These are phyloP conservation scores for Capsicum pubescens DNA, from an alignment of 257 asterid genomes.

Conservation along the genomic window DNA sequence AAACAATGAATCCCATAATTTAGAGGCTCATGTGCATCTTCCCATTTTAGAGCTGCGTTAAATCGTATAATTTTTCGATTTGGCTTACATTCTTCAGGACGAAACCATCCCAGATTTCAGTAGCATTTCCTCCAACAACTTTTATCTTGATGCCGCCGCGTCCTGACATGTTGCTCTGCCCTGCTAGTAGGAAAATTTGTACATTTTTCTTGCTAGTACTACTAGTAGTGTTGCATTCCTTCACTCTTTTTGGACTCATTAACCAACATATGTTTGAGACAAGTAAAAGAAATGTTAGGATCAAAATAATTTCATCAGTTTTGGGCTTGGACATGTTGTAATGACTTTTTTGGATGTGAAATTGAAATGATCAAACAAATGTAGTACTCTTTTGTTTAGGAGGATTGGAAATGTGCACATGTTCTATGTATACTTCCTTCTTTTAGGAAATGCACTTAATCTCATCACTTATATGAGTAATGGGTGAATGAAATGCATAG, in stretches of 20 bases:
- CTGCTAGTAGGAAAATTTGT: slow-evolving; percentile 72
- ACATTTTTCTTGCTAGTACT: background rate
- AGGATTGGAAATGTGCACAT: background rate
- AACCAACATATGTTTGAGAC: slow-evolving; percentile 24
- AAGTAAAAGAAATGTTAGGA: slow-evolving; percentile 19
- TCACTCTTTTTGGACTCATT: background rate
- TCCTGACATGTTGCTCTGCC: slow-evolving; percentile 95
- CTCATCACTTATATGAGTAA: background rate
- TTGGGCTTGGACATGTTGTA: background rate
- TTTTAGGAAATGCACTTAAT: background rate
- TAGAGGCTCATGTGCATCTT: slow-evolving; percentile 73
- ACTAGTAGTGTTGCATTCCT: background rate
- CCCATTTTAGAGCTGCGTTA: slow-evolving; percentile 51
- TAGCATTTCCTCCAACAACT: background rate
- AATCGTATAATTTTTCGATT: slow-evolving; percentile 48
- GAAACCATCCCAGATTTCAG: slow-evolving; percentile 58
- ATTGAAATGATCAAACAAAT: background rate
- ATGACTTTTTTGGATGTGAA: slow-evolving; percentile 7
- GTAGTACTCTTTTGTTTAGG: background rate
- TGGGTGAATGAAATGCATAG: slow-evolving; percentile 1
- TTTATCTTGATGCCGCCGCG: slow-evolving; percentile 61
- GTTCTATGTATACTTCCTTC: slow-evolving; percentile 17
- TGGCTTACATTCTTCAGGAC: slow-evolving; percentile 56
- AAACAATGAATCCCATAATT: slow-evolving; percentile 58
- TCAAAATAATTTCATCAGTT: slow-evolving; percentile 12